Evolutionary conservation across 306 rosid species (phyloP).

Genomic region (Parietaria judaica): DNA sequence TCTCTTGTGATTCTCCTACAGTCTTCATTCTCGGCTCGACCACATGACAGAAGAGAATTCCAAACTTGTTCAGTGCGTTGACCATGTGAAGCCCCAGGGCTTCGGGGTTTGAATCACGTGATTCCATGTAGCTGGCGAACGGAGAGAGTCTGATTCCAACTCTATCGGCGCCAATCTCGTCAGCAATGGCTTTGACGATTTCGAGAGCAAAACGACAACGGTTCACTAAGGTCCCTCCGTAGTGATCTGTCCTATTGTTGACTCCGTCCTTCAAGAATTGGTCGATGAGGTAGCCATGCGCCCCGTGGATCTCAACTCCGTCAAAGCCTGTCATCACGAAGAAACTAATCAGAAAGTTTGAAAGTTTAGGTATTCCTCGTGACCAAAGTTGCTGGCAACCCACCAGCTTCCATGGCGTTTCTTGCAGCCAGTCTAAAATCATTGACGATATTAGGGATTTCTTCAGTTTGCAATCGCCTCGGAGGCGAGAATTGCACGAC

Average conservation of each 20-base stretch:
- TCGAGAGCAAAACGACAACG: constrained; percentile 49
- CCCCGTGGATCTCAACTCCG: constrained; percentile 74
- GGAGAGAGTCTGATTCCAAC: constrained; percentile 65
- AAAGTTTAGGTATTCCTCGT: not conserved
- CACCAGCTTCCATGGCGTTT: constrained; percentile 76
- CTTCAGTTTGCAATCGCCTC: constrained; percentile 45
- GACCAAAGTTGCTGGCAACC: not conserved
- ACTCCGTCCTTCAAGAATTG: constrained; percentile 57
- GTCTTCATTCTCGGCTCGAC: constrained; percentile 54
- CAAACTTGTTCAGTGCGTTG: constrained; percentile 37
- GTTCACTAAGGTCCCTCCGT: constrained; percentile 67
- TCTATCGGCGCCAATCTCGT: constrained; percentile 52
- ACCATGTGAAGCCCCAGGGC: constrained; percentile 39
- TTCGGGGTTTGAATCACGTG: constrained; percentile 46
- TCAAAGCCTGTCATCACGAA: constrained; percentile 42
- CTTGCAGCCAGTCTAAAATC: constrained; percentile 52
- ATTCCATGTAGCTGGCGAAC: constrained; percentile 33
- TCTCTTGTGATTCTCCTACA: constrained; percentile 11
- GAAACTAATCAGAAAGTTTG: not conserved
- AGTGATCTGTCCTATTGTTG: constrained; percentile 53
- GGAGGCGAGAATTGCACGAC: constrained; percentile 32
- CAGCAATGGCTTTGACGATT: constrained; percentile 37
- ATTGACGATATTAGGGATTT: constrained; percentile 46
- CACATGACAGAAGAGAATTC: constrained; percentile 51
- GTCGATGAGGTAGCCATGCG: constrained; percentile 55